Conservation (phyloP, 495 filamentous ascomycete species). For the Trypethelium eluteriae region DNA sequence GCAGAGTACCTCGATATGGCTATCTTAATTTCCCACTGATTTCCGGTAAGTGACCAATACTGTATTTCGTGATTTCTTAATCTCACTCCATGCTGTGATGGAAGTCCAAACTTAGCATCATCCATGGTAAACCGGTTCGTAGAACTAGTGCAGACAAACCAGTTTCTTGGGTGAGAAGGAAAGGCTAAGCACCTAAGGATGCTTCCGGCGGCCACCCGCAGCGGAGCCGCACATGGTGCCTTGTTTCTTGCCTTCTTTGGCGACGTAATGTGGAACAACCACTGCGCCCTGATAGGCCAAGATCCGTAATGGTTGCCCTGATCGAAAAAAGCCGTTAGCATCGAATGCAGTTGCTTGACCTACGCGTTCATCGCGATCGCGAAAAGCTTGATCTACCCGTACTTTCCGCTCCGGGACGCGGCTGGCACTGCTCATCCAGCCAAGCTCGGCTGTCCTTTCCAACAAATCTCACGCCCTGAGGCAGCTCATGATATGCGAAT, state of each 20-base stretch:
- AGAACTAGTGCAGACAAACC: no score
- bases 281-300: background rate
- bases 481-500: background rate
- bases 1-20: background rate
- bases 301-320: background rate
- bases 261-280: conserved; percentile 1
- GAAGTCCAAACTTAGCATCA: background rate
- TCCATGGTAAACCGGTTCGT: background rate
- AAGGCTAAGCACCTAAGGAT: background rate
- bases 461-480: conserved; percentile 1
- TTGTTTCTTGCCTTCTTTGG: background rate
- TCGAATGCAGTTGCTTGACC: background rate
- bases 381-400: background rate
- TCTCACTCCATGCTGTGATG: no score
- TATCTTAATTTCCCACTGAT: background rate
- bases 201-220: conserved; percentile 8
- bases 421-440: background rate
- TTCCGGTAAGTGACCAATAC: no score
- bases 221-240: conserved; percentile 11
- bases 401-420: background rate
- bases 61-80: no score
- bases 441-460: conserved; percentile 8
- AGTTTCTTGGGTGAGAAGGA: background rate
- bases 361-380: background rate
- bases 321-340: conserved; percentile 3